Evolutionary conservation across 2,329 filamentous ascomycete genomes (phyloP), one percentile per base, ranked within the genome.

Genomic region (Penicillium crustosum): DNA sequence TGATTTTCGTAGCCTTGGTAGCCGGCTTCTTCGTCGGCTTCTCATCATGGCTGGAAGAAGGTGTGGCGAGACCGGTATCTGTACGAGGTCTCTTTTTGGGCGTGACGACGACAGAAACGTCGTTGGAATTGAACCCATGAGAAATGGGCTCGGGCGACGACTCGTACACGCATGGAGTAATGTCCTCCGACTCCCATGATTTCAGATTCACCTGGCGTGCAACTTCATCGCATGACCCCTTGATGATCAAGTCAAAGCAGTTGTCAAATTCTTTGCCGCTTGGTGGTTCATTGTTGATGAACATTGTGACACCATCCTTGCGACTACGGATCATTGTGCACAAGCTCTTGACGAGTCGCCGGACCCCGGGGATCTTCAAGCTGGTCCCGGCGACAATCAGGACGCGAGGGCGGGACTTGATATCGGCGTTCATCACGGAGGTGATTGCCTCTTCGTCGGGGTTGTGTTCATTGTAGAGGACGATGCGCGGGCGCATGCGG

Each of bases 381-480:
- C 91, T 97, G 2, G 94, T 99, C 52, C 94, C 94, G 9, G 96
- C 94, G 29, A 99, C 94, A 65, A 99, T 87, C 27, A 99, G 84
- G 19, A 93, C 93, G 73, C 97, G 94, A 0, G 94, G 93, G 38
- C 92, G 84, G 42, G 88, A 85, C 60, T 91, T 89, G 58, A 97
- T 79, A 72, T 99, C 94, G 5, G 93, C 88, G 63, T 86, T 87
- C 51, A 93, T 91, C 41, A 96, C 93, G 23, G 90, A 90, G 43
- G 93, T 93, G 72, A 99, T 99, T 15, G 94, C 93, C 66, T 97
- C 93, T 65, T 94, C 91, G 64, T 99, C 94, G 0, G 94, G 94
- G 71, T 97, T 97, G 73, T 91, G 89, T 74, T 99, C 94, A 72
- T 97, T 97, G 79, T 99, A 99, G 10, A 99, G 83, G 5, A 97